Base-by-base conservation (phyloP, 2,329 filamentous ascomycete species). In the Dothiorella sarmentorum region DNA sequence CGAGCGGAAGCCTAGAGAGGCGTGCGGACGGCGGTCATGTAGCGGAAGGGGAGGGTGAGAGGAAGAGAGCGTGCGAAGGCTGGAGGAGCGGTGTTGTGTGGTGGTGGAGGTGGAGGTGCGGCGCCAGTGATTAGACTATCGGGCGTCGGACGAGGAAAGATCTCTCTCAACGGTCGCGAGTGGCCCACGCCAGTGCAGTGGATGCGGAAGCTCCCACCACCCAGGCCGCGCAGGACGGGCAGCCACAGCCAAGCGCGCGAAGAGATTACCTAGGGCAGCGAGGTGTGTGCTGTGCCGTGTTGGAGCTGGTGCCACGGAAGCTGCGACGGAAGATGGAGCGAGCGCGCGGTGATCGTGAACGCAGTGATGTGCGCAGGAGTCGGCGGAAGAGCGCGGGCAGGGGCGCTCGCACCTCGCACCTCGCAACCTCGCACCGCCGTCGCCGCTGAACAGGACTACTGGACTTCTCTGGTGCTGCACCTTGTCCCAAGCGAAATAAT, bases 1-100 rank as follows among this genome's bases (percentile, higher is more conserved):
- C 67, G 71, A 74, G 70, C 68, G 71, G 72, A 67, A 63, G 65
- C 61, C 63, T 63, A 60, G 62, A 63, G 58, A 62, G 38, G 45
- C 56, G 59, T 65, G 71, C 65, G 72, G 63, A 60, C 60, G 64
- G 63, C 65, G 65, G 68, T 67, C 67, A 69, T 71, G 69, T 56
- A 66, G 63, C 64, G 63, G 62, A 29, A 20, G 35, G 20, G 11
- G 31, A 18, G 35, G 44, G 55, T 17, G 45, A 33, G 22, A 64
- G 66, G 66, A 68, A 67, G 67, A 67, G 64, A 66, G 65, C 56
- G 56, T 56, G 38, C 35, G 17, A 35, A 47, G 56, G 55, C 37
- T 31, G 43, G 33, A 51, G 45, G 47, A 29, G 47, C 49, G 56
- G 33, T 47, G 55, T 44, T 37, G 55, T 58, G 55, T 49, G 55